Conservation (phyloP, 73 alveolate genomes). For the Breviolum minutum region DNA sequence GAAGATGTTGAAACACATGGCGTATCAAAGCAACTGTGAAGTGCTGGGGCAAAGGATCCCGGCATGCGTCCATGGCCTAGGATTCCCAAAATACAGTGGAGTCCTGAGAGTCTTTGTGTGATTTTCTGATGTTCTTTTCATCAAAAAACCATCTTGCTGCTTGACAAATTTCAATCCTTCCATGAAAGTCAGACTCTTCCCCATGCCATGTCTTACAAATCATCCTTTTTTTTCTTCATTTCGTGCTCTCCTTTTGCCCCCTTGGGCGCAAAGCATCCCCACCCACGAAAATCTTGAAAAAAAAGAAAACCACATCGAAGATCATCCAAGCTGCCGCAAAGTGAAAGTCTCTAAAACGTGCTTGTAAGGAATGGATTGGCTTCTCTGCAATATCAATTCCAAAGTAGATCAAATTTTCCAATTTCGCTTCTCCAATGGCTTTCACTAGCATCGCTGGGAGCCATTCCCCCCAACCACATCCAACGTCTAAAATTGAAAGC, state of each 20-base stretch:
- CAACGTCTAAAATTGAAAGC: slow-evolving; percentile 41
- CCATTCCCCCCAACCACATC: slow-evolving; percentile 93
- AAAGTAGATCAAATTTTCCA: background rate
- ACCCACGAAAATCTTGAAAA: background rate
- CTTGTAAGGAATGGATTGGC: slow-evolving; percentile 38
- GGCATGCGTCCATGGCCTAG: slow-evolving; percentile 35
- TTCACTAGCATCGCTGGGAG: slow-evolving; percentile 4
- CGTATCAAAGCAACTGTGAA: slow-evolving; percentile 59
- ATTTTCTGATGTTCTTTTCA: too few relatives aligned
- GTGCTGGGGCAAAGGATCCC: background rate
- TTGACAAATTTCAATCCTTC: background rate
- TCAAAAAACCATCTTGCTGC: background rate
- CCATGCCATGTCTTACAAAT: too few relatives aligned
- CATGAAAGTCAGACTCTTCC: background rate
- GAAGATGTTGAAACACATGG: slow-evolving; percentile 70
- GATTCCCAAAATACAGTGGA: background rate
- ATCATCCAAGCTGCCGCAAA: slow-evolving; percentile 25
- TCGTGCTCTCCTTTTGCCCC: background rate
- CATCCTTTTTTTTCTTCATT: too few relatives aligned
- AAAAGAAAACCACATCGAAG: background rate
- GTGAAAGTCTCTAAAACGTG: background rate
- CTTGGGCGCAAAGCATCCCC: background rate
- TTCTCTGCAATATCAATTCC: slow-evolving; percentile 65
- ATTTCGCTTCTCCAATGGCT: background rate
- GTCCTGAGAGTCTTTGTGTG: background rate